Evolutionary conservation across 2,329 filamentous ascomycete genomes (phyloP), one percentile per base, ranked within the genome.

Genomic region (Rhynchosporium secalis): DNA sequence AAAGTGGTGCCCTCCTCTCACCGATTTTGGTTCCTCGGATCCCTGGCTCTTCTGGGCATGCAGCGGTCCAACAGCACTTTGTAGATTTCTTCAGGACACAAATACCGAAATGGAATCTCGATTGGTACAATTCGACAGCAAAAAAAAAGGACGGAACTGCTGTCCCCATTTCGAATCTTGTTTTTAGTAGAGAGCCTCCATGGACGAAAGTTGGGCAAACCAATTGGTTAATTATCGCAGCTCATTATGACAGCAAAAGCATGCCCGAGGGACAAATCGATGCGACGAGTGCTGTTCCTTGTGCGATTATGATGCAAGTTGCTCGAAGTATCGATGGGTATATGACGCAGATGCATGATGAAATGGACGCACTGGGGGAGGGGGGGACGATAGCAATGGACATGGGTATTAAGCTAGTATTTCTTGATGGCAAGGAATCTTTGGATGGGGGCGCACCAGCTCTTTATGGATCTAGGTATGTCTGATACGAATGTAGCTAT

Each of bases 341-440:
- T 4, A 77, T 97, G 73, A 89, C 87, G 41, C 81, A 84, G 41
- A 81, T 81, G 40, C 90, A 92, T 83, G 75, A 84, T 65, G 82
- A 79, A 6, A 90, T 92, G 51, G 88, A 88, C 67, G 85, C 90
- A 63, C 79, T 82, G 5, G 87, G 83, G 9, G 78, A 83, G 56
- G 76, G 72, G 0, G 79, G 78, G 3, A 60, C 64, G 15, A 91
- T 51, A 87, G 88, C 68, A 84, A 90, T 66, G 86, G 86, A 72
- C 52, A 86, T 86, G 72, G 93, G 93, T 1, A 82, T 97, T 40
- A 93, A 97, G 78, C 89, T 97, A 33, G 69, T 97, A 36, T 82
- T 97, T 63, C 77, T 97, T 12, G 93, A 97, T 71, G 93, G 94
- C 5, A 94, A 97, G 76, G 93, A 97, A 76, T 92, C 93, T 0